A percentile compares a stretch with the other conserved stretches of the same genome.
Conservation (phyloP, 805 yeast genomes). For the Saccharomyces cerevisiae region DNA sequence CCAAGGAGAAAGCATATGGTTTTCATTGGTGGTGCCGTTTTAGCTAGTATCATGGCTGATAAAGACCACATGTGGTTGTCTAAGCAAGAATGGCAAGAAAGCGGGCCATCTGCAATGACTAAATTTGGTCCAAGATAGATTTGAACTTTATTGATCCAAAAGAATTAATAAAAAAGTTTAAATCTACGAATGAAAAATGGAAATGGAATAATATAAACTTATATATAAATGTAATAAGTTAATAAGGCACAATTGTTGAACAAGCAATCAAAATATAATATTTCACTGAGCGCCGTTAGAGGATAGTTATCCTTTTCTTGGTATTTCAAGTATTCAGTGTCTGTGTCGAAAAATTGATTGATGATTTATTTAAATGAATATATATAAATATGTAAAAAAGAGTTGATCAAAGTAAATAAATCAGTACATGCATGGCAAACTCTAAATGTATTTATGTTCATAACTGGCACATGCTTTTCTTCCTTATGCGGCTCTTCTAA, state of each 20-base stretch:
- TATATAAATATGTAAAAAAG: neutral
- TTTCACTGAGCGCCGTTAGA: neutral
- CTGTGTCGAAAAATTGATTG: neutral
- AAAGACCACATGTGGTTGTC: conserved; percentile 97
- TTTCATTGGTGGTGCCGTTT: conserved; percentile 95
- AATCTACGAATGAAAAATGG: neutral
- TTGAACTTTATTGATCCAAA: neutral
- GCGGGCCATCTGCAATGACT: conserved; percentile 73
- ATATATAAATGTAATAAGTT: neutral
- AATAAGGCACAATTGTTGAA: neutral
- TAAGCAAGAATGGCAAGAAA: conserved; percentile 96
- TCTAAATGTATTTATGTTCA: neutral
- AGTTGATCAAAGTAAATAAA: neutral
- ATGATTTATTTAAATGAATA: neutral
- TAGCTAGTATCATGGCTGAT: conserved; percentile 96
- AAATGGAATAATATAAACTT: neutral
- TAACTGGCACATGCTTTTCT: neutral
- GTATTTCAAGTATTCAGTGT: neutral
- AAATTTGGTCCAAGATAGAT: conserved; percentile 85
- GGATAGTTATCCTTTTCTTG: neutral
- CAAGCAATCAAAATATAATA: neutral
- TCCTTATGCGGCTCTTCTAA: neutral
- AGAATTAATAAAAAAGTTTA: neutral
- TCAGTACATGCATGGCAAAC: neutral
- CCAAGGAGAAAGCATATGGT: conserved; percentile 99